Conservation (phyloP, 345 rosid species). For the Citropsis articulata region DNA sequence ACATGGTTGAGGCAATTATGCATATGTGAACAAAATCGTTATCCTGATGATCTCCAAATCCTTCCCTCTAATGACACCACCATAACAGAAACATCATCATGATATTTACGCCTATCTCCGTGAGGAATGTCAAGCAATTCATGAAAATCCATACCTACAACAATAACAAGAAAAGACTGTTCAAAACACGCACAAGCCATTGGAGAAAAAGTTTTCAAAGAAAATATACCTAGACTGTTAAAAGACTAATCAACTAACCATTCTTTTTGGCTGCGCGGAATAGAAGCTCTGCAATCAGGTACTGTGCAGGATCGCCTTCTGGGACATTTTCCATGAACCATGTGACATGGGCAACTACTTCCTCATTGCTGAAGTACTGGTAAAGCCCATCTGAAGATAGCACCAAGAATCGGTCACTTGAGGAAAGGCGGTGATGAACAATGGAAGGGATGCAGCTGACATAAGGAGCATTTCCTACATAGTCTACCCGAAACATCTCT, state of each 20-base stretch:
- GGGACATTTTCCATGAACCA: slow-evolving; percentile 99
- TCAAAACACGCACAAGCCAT: no score
- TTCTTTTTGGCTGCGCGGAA: slow-evolving; percentile 96
- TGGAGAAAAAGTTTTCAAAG: no score
- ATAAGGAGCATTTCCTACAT: slow-evolving; percentile 73
- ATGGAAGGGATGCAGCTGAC: slow-evolving; percentile 75
- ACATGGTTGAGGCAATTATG: slow-evolving; percentile 24
- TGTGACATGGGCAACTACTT: slow-evolving; percentile 90
- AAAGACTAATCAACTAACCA: slow-evolving; percentile 42
- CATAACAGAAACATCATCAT: slow-evolving; percentile 95
- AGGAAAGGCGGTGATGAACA: slow-evolving; percentile 79
- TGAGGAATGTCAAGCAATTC: slow-evolving; percentile 89
- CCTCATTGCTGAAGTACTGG: slow-evolving; percentile 94
- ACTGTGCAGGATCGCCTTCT: slow-evolving; percentile 96
- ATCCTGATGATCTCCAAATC: slow-evolving; percentile 96
- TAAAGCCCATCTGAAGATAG: slow-evolving; percentile 93
- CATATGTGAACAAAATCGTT: slow-evolving; percentile 25
- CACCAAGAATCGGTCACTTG: slow-evolving; percentile 84
- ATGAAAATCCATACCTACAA: slow-evolving; percentile 92
- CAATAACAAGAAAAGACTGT: background rate
- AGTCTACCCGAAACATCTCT: slow-evolving; percentile 69
- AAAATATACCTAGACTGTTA: background rate
- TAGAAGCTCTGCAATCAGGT: slow-evolving; percentile 86
- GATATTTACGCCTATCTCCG: slow-evolving; percentile 93
- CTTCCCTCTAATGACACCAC: slow-evolving; percentile 97